A percentile compares a stretch with the other conserved stretches of the same genome.
Evolutionary conservation across 1,139 yeast species (phyloP).

Genomic region (Suhomyces panamericanus): DNA sequence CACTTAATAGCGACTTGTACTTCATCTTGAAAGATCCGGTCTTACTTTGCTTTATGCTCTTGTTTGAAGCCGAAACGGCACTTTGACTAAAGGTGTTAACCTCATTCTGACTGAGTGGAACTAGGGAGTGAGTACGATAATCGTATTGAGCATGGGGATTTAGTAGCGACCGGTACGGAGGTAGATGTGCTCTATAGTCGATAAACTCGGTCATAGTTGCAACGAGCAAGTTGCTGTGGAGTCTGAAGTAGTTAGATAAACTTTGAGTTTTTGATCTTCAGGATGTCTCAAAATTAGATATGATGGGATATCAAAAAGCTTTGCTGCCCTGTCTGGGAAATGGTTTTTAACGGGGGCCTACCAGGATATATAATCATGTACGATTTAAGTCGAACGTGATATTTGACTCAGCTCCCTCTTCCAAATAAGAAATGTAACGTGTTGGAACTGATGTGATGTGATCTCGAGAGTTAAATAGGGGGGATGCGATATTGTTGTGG

Average conservation of each 20-base stretch:
- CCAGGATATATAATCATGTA: neutral
- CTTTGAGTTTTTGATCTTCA: too few species aligned
- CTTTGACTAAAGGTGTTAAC: slow-evolving; percentile 17
- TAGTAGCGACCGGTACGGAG: slow-evolving; percentile 47
- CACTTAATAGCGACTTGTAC: slow-evolving; percentile 43
- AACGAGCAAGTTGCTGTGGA: neutral
- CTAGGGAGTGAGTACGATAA: slow-evolving; percentile 40
- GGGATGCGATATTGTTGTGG: slow-evolving; percentile 4
- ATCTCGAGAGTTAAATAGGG: slow-evolving; percentile 7
- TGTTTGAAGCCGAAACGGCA: slow-evolving; percentile 17
- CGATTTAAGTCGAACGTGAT: neutral
- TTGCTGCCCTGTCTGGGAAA: neutral
- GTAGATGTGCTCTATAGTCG: slow-evolving; percentile 40
- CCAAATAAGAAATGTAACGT: neutral
- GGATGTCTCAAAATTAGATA: neutral
- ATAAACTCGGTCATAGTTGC: slow-evolving; percentile 7
- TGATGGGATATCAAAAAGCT: neutral
- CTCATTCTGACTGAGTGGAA: slow-evolving; percentile 42
- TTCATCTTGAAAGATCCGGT: slow-evolving; percentile 38
- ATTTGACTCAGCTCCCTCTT: neutral
- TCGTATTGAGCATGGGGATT: slow-evolving; percentile 46
- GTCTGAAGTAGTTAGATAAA: too few species aligned
- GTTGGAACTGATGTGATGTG: neutral
- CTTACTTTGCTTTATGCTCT: slow-evolving; percentile 11
- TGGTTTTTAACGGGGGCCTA: too few species aligned